phyloP scores from a whole-genome alignment of 495 filamentous ascomycete genomes.

The Neurospora tetraspora region DNA sequence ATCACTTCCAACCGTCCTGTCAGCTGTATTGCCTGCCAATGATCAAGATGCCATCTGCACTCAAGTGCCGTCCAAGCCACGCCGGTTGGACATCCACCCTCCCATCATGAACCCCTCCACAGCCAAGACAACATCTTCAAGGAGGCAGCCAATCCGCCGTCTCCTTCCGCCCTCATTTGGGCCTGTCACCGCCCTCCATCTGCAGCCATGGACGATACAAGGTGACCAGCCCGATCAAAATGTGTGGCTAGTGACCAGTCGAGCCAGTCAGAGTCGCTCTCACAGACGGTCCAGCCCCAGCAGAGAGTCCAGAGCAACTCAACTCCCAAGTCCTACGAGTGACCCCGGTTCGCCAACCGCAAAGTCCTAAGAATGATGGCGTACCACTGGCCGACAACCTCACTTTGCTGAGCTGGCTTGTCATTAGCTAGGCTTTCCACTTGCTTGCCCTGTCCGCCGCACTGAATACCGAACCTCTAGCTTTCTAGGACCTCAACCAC shows the following conservation, averaged over 20 bases:
- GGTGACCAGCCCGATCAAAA: no score
- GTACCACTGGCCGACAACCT: neutral
- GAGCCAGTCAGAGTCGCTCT: neutral
- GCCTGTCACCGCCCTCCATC: neutral
- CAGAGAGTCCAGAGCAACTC: neutral
- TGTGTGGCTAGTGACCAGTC: neutral
- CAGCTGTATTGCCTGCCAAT: neutral
- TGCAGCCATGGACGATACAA: neutral
- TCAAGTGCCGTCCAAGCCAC: neutral
- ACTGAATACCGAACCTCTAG: neutral
- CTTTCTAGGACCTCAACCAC: neutral
- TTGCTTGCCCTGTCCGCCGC: neutral
- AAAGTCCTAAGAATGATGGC: neutral
- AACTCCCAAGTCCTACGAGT: neutral
- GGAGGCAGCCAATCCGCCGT: neutral
- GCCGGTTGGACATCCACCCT: neutral
- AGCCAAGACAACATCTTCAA: neutral
- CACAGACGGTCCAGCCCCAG: neutral
- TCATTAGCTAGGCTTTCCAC: neutral
- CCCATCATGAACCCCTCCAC: neutral
- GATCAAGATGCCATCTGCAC: neutral
- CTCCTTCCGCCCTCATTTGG: no score
- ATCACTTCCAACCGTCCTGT: neutral
- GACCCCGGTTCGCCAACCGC: neutral
- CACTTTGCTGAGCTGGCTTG: neutral